Percentiles rank a stretch among this genome's conserved stretches.
Conservation (phyloP, 805 yeast genomes). For the Metschnikowia lunata region DNA sequence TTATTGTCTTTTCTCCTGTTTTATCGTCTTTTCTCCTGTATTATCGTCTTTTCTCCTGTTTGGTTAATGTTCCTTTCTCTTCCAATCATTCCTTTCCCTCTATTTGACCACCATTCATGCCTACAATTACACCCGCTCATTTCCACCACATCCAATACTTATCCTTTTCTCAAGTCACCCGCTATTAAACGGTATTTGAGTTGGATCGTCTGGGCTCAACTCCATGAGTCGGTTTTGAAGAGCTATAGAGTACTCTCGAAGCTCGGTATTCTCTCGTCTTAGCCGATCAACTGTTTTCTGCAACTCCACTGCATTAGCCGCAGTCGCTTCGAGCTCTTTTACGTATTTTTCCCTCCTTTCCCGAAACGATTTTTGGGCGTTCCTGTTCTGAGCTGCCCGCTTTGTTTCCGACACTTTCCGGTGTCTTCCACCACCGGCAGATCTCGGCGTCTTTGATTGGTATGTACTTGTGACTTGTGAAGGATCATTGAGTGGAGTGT, state of each 20-base stretch:
- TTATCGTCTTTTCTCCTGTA: no score
- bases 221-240: slow-evolving; percentile 65
- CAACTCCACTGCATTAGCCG: slow-evolving; percentile 57
- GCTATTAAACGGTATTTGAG: not conserved
- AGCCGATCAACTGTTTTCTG: slow-evolving; percentile 63
- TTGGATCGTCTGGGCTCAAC: slow-evolving; percentile 12
- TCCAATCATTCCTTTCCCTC: no score
- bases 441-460: no score
- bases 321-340: slow-evolving; percentile 71
- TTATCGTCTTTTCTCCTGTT: no score
- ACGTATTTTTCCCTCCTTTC: slow-evolving; percentile 77
- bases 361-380: slow-evolving; percentile 89
- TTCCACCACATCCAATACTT: no score
- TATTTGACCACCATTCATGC: no score
- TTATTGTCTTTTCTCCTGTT: no score
- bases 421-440: not conserved
- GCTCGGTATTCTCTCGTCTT: slow-evolving; percentile 62
- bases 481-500: no score
- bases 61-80: no score
- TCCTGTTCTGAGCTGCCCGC: slow-evolving; percentile 88
- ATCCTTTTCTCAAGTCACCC: no score
- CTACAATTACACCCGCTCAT: not conserved
- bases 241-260: slow-evolving; percentile 68
- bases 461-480: no score
- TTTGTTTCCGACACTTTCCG: slow-evolving; percentile 53